Base-by-base conservation (phyloP, 208 protist genomes). In the Leishmania braziliensis region DNA sequence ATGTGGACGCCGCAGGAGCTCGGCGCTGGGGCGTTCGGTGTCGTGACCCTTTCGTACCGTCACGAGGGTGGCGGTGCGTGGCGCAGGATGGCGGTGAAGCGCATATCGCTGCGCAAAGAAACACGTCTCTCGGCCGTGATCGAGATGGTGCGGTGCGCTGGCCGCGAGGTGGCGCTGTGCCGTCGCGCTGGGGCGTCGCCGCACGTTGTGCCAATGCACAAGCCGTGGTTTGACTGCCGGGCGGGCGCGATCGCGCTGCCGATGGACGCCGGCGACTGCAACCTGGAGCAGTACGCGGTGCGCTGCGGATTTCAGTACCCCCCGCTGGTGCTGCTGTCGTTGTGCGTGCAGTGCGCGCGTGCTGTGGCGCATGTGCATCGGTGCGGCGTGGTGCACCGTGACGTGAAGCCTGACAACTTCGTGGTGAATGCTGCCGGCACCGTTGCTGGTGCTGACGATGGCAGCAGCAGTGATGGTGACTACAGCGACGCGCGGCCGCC, bases 321-420 rank as follows among this genome's bases (percentile, higher is more conserved):
- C 26, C 58, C 75, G 39, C n/a, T 23, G 54, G 77, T 73, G 46
- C 75, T 84, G n/a, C 54, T 80, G 46, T 79, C 81, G 33, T 54
- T 84, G 1, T 80, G 75, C 58, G 48, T 26, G 66, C 75, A 84
- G 75, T 77, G 73, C 75, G 36, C 75, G 20, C 18, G 29, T 29
- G 81, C 75, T n/a, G 78, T 99, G 48, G 95, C 99, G 89, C 98
- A 95, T 81, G 77, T 99, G 43, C 99, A 99, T 86, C 81, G 79
- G 5, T 95, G 97, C 75, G 92, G 93, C 73, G 99, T 99, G 78
- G 92, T 99, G 77, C 98, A 99, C 85, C 89, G 99, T 48, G 98
- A 99, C 83, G 92, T 99, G 63, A 99, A 99, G 86, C 99, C 99
- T 6, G 98, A 99, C 80, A 99, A 99, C 88, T 99, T 99, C 81